Conservation (phyloP, 805 yeast species). For the Martiniozyma abietophila region DNA sequence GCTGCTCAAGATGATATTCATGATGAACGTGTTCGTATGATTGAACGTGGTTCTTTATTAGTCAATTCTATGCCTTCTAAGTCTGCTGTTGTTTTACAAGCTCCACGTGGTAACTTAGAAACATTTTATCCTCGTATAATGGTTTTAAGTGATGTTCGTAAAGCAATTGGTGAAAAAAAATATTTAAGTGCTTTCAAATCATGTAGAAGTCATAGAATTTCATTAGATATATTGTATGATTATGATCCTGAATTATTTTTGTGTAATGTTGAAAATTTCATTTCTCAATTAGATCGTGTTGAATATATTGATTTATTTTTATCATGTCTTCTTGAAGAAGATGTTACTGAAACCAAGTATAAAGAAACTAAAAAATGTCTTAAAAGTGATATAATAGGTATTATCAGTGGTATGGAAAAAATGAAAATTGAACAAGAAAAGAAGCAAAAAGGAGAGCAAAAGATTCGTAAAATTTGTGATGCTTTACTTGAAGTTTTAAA, state of each 20-base stretch:
- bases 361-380: conserved; percentile 47
- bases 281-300: conserved; percentile 58
- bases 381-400: neutral
- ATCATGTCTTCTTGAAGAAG: conserved; percentile 78
- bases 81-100: conserved; percentile 78
- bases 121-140: conserved; percentile 89
- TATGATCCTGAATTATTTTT: conserved; percentile 66
- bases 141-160: conserved; percentile 78
- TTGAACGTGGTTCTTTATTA: conserved; percentile 87
- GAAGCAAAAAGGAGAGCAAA: conserved; percentile 24
- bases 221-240: conserved; percentile 83
- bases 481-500: conserved; percentile 51
- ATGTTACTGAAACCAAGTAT: conserved; percentile 75
- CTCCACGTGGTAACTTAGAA: conserved; percentile 93
- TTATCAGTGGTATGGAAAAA: conserved; percentile 5
- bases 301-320: conserved; percentile 82
- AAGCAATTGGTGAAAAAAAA: conserved; percentile 44
- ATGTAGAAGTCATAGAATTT: conserved; percentile 88
- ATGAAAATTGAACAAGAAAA: conserved; percentile 3
- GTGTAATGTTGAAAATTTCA: conserved; percentile 53
- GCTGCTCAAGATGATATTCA: conserved; percentile 30
- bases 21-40: conserved; percentile 81
- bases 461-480: conserved; percentile 57
- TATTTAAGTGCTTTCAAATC: conserved; percentile 69
- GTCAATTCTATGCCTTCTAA: conserved; percentile 76